These are phyloP conservation scores for Paraglomus brasilianum DNA, from an alignment of 192 early-diverging fungal species.

Conservation along the genomic window DNA sequence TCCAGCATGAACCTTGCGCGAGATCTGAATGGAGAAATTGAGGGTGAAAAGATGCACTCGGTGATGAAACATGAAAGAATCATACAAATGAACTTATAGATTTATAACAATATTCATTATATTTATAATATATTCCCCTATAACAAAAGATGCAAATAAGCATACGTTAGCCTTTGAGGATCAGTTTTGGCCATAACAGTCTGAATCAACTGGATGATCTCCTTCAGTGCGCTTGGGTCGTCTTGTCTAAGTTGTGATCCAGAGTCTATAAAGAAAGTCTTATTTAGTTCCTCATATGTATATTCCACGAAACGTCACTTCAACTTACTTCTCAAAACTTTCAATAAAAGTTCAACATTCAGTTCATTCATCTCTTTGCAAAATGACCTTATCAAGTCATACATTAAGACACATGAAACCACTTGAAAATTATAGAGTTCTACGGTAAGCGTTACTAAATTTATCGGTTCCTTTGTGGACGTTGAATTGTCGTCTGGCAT, in stretches of 20 bases:
- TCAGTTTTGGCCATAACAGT: conserved; percentile 48
- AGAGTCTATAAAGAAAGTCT: conserved; percentile 47
- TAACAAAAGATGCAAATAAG: background rate
- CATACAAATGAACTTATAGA: no score
- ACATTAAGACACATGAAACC: conserved; percentile 80
- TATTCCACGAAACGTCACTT: background rate
- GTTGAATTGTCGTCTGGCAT: conserved; percentile 45
- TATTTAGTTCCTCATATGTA: background rate
- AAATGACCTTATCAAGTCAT: conserved; percentile 78
- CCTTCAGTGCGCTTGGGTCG: conserved; percentile 89
- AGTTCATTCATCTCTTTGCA: conserved; percentile 73
- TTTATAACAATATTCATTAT: no score
- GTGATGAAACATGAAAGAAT: no score
- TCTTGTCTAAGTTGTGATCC: conserved; percentile 87
- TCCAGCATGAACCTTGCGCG: conserved; percentile 95
- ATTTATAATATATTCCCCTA: no score
- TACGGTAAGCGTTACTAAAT: conserved; percentile 75
- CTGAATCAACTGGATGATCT: conserved; percentile 79
- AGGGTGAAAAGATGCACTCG: conserved; percentile 40
- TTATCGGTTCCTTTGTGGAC: conserved; percentile 62
- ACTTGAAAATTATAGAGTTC: conserved; percentile 92
- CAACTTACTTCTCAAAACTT: conserved; percentile 65
- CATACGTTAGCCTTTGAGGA: conserved; percentile 43
- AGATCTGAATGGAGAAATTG: conserved; percentile 40
- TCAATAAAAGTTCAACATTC: conserved; percentile 86